Percentiles rank a stretch among this genome's conserved stretches.
phyloP scores from a whole-genome alignment of 2,329 filamentous ascomycete species.

The Catunica adiposa region DNA sequence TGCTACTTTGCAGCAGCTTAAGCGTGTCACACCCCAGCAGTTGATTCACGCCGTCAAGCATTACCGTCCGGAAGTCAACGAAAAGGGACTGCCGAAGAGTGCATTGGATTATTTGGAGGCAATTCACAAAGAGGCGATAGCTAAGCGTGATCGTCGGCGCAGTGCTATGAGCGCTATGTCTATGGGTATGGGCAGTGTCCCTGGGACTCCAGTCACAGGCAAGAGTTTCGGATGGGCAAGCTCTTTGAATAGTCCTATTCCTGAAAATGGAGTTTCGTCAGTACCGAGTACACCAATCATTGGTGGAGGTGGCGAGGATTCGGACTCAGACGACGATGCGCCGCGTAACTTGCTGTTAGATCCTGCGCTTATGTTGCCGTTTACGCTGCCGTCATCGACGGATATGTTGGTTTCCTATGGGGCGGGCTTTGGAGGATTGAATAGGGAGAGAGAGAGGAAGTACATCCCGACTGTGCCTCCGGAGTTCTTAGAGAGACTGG shows the following conservation, averaged over 20 bases:
- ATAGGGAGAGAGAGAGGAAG: conserved; percentile 79
- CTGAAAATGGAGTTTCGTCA: conserved; percentile 12
- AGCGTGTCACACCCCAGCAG: conserved; percentile 69
- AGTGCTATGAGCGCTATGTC: conserved; percentile 29
- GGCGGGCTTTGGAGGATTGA: conserved; percentile 82
- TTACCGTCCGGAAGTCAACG: conserved; percentile 86
- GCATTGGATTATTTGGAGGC: conserved; percentile 73
- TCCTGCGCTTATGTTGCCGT: conserved; percentile 81
- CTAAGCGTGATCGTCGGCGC: conserved; percentile 37
- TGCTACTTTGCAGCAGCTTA: conserved; percentile 76
- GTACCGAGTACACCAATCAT: conserved; percentile 9
- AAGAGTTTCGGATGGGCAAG: conserved; percentile 28
- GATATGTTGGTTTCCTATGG: conserved; percentile 96
- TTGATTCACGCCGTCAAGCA: conserved; percentile 82
- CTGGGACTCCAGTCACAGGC: conserved; percentile 28
- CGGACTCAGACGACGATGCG: conserved; percentile 38
- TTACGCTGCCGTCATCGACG: conserved; percentile 85
- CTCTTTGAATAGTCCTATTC: conserved; percentile 21
- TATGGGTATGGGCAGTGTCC: conserved; percentile 18
- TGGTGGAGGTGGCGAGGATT: conserved; percentile 11
- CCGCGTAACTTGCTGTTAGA: conserved; percentile 68
- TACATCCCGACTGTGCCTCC: conserved; percentile 92
- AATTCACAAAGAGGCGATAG: conserved; percentile 57
- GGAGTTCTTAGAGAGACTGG: conserved; percentile 80
- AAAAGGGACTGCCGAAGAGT: conserved; percentile 77